A percentile compares a stretch with the other conserved stretches of the same genome.
phyloP scores from a whole-genome alignment of 345 rosid genomes.

The Atalantia buxifolia region DNA sequence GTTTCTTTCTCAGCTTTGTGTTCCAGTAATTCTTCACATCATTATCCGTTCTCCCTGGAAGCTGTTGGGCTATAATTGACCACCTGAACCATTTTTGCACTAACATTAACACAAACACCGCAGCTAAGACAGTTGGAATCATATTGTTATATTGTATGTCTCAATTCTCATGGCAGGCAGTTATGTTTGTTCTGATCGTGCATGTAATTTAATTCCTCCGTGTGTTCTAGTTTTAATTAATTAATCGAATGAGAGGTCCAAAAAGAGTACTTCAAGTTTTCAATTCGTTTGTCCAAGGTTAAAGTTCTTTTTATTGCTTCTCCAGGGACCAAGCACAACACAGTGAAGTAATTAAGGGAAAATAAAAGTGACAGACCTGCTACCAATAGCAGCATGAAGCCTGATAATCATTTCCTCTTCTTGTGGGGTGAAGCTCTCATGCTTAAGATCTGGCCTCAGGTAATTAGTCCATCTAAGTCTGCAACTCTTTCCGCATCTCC shows the following conservation, averaged over 20 bases:
- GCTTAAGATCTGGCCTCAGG: slow-evolving; percentile 56
- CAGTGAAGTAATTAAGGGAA: background rate
- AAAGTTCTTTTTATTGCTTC: background rate
- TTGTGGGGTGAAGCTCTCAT: slow-evolving; percentile 66
- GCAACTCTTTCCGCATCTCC: slow-evolving; percentile 81
- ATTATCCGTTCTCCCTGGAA: slow-evolving; percentile 91
- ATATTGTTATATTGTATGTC: background rate
- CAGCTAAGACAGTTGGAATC: slow-evolving; percentile 18
- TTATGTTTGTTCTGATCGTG: background rate
- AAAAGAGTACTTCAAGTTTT: no score
- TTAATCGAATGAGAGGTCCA: no score
- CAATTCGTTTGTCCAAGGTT: background rate
- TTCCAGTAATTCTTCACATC: slow-evolving; percentile 97
- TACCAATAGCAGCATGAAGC: slow-evolving; percentile 91
- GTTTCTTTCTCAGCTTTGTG: slow-evolving; percentile 82
- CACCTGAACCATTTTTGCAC: slow-evolving; percentile 46
- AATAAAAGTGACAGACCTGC: slow-evolving; percentile 44
- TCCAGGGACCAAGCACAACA: background rate
- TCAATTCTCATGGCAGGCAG: background rate
- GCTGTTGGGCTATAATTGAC: slow-evolving; percentile 87
- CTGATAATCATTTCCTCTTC: slow-evolving; percentile 84
- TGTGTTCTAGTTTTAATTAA: background rate
- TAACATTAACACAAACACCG: background rate
- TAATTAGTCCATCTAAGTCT: slow-evolving; percentile 73
- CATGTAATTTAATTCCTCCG: background rate